Evolutionary conservation across 805 yeast genomes (phyloP), one percentile per base, ranked within the genome.

Genomic region (Wickerhamiella azyma): DNA sequence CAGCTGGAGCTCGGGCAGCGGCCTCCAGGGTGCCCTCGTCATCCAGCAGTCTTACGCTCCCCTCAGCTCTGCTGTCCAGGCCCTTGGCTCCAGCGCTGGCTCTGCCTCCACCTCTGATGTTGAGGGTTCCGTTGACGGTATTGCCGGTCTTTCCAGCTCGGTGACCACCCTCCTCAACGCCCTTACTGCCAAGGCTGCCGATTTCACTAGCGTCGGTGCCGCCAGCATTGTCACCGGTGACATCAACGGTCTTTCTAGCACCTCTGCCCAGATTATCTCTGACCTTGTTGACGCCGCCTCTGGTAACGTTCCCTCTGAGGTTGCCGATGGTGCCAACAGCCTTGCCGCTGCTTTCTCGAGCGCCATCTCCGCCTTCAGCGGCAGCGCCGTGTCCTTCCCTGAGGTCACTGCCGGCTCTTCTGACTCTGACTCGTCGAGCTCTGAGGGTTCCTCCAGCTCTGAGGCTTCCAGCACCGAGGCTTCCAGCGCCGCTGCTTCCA

Each of bases 1-100:
- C 28, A 37, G 36, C 43, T 53, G 51, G 52, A 14, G 30, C 41
- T 37, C 49, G 10, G 52, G 45, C 18, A 47, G 46, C 14, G 62
- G 63, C 36, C 49, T 59, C 16, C 28, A 19, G 14, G 63, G 59
- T 40, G 63, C 62, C 21, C 53, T 59, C 14, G 48, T 46, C 36
- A 58, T 59, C 50, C 63, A 59, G 58, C 37, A 40, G 35, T 33
- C 48, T 30, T 55, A 52, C 53, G 48, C 48, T 16, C 46, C 52
- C 13, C 49, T 59, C 32, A 43, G 49, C 26, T 17, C 24, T 18
- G 57, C 55, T 37, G 52, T 58, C 29, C 30, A 19, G 14, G 36
- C 48, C 21, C 52, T 55, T 8, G 29, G 38, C 21, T 13, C 37
- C 11, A 41, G 28, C 21, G 48, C 43, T 28, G 46, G 40, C 33